These are phyloP conservation scores for Ophiostoma piceae DNA, from an alignment of 2,329 filamentous ascomycete species.

Conservation along the genomic window DNA sequence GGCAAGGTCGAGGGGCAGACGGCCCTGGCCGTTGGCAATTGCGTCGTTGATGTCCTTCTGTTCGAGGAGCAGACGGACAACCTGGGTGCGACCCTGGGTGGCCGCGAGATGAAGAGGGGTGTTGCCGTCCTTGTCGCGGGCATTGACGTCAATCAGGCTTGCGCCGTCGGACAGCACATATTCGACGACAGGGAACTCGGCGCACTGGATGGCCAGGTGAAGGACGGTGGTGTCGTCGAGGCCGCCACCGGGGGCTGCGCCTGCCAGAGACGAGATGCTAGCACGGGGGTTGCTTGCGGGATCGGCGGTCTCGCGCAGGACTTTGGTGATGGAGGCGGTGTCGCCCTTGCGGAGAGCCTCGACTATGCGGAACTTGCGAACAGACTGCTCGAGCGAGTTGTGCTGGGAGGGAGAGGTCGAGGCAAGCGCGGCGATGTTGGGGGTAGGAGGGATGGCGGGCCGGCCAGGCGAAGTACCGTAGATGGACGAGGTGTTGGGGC, in stretches of 20 bases:
- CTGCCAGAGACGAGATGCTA: constrained; percentile 51
- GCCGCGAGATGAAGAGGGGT: constrained; percentile 87
- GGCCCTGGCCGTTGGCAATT: constrained; percentile 75
- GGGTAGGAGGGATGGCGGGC: background rate
- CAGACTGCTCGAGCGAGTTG: constrained; percentile 78
- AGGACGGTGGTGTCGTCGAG: constrained; percentile 84
- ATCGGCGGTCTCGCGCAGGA: constrained; percentile 62
- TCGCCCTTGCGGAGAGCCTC: constrained; percentile 88
- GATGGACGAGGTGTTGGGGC: constrained; percentile 32
- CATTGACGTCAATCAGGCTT: constrained; percentile 72
- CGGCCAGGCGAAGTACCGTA: constrained; percentile 19
- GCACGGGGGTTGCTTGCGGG: constrained; percentile 45
- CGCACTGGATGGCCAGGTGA: constrained; percentile 92
- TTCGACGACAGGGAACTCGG: constrained; percentile 85
- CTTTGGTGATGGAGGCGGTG: constrained; percentile 80
- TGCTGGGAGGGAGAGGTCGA: constrained; percentile 17
- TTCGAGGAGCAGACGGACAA: constrained; percentile 79
- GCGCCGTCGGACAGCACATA: constrained; percentile 78
- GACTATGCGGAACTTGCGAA: constrained; percentile 89
- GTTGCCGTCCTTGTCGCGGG: constrained; percentile 88
- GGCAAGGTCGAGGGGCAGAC: constrained; percentile 80
- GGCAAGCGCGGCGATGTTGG: constrained; percentile 18
- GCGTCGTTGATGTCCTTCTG: constrained; percentile 83
- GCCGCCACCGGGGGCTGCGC: constrained; percentile 39
- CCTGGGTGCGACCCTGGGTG: constrained; percentile 68